Conservation (phyloP, 352 stramenopile species). For the Globisporangium megalacanthum region DNA sequence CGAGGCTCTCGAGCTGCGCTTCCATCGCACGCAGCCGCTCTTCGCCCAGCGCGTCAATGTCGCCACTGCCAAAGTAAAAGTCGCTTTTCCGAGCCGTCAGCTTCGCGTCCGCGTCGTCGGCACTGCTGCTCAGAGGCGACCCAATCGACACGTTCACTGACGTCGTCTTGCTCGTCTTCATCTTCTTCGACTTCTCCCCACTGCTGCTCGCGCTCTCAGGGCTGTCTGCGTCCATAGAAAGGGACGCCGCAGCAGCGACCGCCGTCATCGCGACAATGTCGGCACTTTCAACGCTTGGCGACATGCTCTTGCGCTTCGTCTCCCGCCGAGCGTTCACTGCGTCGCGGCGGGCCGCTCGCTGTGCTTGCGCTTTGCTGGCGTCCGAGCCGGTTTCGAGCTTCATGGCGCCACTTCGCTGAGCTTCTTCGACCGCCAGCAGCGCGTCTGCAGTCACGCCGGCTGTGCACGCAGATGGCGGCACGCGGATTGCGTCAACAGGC, state of each 20-base stretch:
- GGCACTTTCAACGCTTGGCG: slow-evolving; percentile 4
- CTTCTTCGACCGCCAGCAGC: slow-evolving; percentile 24
- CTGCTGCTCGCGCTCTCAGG: slow-evolving; percentile 2
- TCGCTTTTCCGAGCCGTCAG: slow-evolving; percentile 3
- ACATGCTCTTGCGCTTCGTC: slow-evolving; percentile 65
- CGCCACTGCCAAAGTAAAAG: slow-evolving; percentile 26
- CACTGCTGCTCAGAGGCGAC: background rate
- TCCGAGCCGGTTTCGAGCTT: slow-evolving; percentile 39
- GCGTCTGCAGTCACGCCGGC: slow-evolving; percentile 14
- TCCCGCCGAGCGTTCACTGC: slow-evolving; percentile 67
- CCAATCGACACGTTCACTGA: slow-evolving; percentile 20
- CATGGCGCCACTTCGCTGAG: slow-evolving; percentile 38
- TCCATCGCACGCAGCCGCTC: slow-evolving; percentile 82
- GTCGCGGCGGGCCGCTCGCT: slow-evolving; percentile 54
- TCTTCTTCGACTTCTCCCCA: slow-evolving; percentile 56
- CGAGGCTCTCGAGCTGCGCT: slow-evolving; percentile 72
- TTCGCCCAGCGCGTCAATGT: slow-evolving; percentile 64
- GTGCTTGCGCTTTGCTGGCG: slow-evolving; percentile 57
- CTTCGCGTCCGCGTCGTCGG: slow-evolving; percentile 3
- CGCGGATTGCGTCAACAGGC: slow-evolving; percentile 58
- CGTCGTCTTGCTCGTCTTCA: slow-evolving; percentile 65
- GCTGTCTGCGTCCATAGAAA: background rate
- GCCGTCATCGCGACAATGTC: background rate
- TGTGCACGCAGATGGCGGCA: slow-evolving; percentile 24
- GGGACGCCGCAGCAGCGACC: slow-evolving; percentile 1